These are phyloP conservation scores for Chlamydomonas eustigma DNA, from an alignment of 139 green algal genomes.

Conservation along the genomic window DNA sequence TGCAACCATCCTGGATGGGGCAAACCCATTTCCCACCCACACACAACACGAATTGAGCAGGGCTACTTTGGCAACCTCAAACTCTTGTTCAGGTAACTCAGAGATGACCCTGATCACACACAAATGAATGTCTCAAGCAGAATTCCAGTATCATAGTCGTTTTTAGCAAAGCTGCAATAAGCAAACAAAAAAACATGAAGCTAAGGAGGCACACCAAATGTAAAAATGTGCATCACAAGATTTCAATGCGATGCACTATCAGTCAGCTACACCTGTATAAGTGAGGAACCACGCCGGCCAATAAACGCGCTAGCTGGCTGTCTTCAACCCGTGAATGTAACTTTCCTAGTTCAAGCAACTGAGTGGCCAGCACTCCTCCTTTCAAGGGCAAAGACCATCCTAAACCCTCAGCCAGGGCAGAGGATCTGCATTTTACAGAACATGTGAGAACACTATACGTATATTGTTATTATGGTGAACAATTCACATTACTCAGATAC, in stretches of 20 bases:
- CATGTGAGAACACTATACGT: not conserved
- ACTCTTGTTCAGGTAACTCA: constrained; percentile 30
- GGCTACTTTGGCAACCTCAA: constrained; percentile 39
- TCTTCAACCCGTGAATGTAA: constrained; percentile 34
- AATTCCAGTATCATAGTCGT: too few relatives aligned
- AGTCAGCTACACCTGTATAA: constrained; percentile 46
- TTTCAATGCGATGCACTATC: constrained; percentile 3
- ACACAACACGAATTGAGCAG: constrained; percentile 51
- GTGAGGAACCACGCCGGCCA: constrained; percentile 56
- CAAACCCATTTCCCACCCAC: constrained; percentile 73
- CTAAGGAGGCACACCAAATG: too few relatives aligned
- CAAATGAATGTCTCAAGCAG: too few relatives aligned
- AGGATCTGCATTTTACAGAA: too few relatives aligned
- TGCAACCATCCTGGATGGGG: constrained; percentile 40
- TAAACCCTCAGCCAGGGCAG: constrained; percentile 38
- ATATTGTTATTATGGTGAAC: too few relatives aligned
- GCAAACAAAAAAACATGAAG: too few relatives aligned
- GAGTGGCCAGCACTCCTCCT: constrained; percentile 37
- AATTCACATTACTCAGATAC: too few relatives aligned
- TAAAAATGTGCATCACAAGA: too few relatives aligned
- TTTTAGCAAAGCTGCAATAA: too few relatives aligned
- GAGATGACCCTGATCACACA: constrained; percentile 18
- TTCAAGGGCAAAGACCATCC: constrained; percentile 42
- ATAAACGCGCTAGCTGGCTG: constrained; percentile 26
- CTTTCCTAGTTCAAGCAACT: constrained; percentile 53